Evolutionary conservation across 2,329 filamentous ascomycete species (phyloP).

Genomic region (Fusarium coicis): DNA sequence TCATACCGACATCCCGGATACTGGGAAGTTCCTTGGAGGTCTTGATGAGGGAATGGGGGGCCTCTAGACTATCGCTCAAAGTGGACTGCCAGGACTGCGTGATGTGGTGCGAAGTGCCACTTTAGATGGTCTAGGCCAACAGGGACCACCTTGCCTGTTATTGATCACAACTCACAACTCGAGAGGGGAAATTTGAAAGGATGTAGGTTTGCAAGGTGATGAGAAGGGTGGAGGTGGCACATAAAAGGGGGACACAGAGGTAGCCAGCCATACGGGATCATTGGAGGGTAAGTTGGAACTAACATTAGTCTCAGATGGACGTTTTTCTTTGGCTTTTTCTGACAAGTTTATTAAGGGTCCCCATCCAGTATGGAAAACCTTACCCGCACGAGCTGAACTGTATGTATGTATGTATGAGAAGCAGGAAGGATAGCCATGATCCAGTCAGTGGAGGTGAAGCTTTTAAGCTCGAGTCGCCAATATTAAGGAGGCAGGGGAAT

Average conservation of each 20-base stretch:
- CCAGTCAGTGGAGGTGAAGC: not conserved
- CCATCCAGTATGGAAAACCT: not conserved
- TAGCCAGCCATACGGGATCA: not conserved
- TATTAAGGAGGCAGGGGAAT: not conserved
- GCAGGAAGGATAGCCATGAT: not conserved
- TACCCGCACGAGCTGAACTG: not conserved
- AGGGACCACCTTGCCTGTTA: conserved; percentile 28
- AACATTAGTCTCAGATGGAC: not conserved
- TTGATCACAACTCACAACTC: conserved; percentile 4
- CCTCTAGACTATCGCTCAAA: conserved; percentile 7
- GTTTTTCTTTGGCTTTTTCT: not conserved
- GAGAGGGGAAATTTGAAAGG: not conserved
- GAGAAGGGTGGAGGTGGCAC: not conserved
- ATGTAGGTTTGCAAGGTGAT: not conserved
- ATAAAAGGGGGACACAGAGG: not conserved
- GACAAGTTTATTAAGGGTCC: not conserved
- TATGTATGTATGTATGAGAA: not conserved
- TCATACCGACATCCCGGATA: not conserved
- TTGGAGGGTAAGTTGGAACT: not conserved
- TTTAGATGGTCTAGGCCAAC: conserved; percentile 7
- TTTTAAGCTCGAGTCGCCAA: not conserved
- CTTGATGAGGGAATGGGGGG: not conserved
- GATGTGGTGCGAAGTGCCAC: conserved; percentile 10
- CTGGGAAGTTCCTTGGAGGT: not conserved
- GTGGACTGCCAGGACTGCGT: not conserved